These are phyloP conservation scores for Kingdonia uniflora DNA, from an alignment of 164 flowering plant species.

Conservation along the genomic window DNA sequence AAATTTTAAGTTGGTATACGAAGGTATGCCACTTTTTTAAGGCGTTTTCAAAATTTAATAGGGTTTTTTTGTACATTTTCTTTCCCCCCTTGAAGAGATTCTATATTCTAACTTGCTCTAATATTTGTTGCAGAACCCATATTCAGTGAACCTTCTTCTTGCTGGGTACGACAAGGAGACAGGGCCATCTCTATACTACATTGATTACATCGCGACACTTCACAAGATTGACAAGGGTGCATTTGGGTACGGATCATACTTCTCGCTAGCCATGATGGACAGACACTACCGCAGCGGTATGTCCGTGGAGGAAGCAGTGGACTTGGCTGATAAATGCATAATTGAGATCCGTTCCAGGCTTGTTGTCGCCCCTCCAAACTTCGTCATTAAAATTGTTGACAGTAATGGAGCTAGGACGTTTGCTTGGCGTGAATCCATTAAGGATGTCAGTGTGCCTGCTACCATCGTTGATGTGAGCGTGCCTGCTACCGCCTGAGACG, in stretches of 20 bases:
- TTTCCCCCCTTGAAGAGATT: neutral
- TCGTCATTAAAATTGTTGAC: conserved; percentile 93
- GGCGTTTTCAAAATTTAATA: too few species aligned
- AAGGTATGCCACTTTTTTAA: too few species aligned
- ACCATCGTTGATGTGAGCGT: neutral
- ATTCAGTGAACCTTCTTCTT: conserved; percentile 71
- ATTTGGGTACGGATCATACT: conserved; percentile 92
- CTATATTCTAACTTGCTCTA: neutral
- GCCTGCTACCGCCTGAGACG: neutral
- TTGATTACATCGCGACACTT: conserved; percentile 91
- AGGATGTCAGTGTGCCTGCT: conserved; percentile 22
- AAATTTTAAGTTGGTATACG: too few species aligned
- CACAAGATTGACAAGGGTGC: conserved; percentile 97
- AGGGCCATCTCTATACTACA: conserved; percentile 82
- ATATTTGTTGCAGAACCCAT: conserved; percentile 57
- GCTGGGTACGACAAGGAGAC: conserved; percentile 91
- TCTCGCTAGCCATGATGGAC: conserved; percentile 90
- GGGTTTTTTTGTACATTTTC: too few species aligned
- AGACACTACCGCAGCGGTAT: conserved; percentile 80
- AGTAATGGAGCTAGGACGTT: conserved; percentile 84
- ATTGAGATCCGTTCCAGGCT: conserved; percentile 75
- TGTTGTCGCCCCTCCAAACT: conserved; percentile 95
- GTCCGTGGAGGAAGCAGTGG: conserved; percentile 82
- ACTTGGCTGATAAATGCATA: conserved; percentile 85
- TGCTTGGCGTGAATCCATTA: conserved; percentile 81